These are phyloP conservation scores for Pythium oligandrum DNA, from an alignment of 352 stramenopile genomes.

Conservation along the genomic window DNA sequence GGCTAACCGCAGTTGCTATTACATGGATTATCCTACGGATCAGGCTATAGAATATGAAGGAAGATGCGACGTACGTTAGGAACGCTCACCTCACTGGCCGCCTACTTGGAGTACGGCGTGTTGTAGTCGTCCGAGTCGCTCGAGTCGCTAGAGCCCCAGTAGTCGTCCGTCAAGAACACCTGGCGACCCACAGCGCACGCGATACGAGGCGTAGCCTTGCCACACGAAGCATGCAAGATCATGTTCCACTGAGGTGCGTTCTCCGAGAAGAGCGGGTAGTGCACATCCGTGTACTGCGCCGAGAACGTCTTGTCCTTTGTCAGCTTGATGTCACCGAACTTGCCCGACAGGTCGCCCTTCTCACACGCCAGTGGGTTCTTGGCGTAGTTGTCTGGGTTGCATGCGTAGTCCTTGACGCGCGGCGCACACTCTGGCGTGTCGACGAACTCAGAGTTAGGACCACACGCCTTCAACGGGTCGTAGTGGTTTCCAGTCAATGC, in stretches of 20 bases:
- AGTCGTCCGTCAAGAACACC: not conserved
- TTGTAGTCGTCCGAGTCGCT: constrained; percentile 1
- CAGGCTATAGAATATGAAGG: too few relatives aligned
- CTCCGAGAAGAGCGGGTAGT: constrained; percentile 21
- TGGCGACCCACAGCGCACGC: constrained; percentile 19
- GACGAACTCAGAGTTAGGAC: constrained; percentile 43
- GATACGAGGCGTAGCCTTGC: constrained; percentile 25
- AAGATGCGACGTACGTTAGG: too few relatives aligned
- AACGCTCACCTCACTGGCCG: too few relatives aligned
- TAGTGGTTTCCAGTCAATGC: constrained; percentile 46
- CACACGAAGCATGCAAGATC: constrained; percentile 29
- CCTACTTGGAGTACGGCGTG: too few relatives aligned
- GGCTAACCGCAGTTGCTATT: too few relatives aligned
- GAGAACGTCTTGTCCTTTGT: constrained; percentile 13
- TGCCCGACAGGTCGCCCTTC: constrained; percentile 52
- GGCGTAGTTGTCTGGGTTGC: constrained; percentile 31
- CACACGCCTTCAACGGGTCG: constrained; percentile 46
- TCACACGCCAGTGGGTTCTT: constrained; percentile 37
- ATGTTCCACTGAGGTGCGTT: constrained; percentile 34
- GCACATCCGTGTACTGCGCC: constrained; percentile 8
- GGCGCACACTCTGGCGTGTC: constrained; percentile 29
- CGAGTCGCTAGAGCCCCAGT: constrained; percentile 1
- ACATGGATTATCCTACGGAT: too few relatives aligned
- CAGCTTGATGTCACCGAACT: constrained; percentile 33
- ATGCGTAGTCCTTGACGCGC: constrained; percentile 35